These are phyloP conservation scores for Blastomyces parvus DNA, from an alignment of 2,329 filamentous ascomycete genomes.

Conservation along the genomic window DNA sequence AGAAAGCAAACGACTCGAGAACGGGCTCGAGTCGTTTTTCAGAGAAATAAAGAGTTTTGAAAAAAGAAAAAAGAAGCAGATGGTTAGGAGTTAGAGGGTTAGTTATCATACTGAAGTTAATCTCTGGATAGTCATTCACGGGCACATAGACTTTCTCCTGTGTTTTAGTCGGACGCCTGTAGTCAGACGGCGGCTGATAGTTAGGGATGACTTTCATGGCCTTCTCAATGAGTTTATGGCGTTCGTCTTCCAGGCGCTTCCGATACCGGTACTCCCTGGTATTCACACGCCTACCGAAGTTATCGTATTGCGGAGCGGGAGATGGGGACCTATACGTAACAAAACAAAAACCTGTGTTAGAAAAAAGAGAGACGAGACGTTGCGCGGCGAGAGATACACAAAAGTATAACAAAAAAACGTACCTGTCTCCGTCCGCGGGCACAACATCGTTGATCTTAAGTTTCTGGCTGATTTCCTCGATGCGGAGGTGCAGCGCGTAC, in stretches of 20 bases:
- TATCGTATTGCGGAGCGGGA: conserved; percentile 94
- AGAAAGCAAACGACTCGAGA: conserved; percentile 26
- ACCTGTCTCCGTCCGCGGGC: conserved; percentile 92
- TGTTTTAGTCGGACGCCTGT: conserved; percentile 97
- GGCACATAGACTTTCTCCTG: conserved; percentile 99
- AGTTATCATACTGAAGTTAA: conserved; percentile 99
- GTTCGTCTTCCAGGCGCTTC: conserved; percentile 95
- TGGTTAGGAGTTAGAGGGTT: conserved; percentile 84
- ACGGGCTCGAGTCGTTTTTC: conserved; percentile 15
- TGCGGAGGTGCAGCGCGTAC: conserved; percentile 90
- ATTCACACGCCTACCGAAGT: conserved; percentile 98
- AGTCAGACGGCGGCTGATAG: conserved; percentile 97
- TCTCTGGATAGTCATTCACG: conserved; percentile 99
- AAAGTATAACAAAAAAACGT: no score
- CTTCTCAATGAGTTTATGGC: conserved; percentile 96
- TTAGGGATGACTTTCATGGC: conserved; percentile 99
- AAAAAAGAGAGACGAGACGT: no score
- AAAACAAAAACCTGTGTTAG: conserved; percentile 16
- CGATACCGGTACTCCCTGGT: conserved; percentile 97
- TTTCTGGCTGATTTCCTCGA: conserved; percentile 99
- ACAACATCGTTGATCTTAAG: conserved; percentile 98
- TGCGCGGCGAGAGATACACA: no score
- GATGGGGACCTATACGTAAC: conserved; percentile 66
- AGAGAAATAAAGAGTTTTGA: no score
- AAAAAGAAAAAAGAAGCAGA: conserved; percentile 25